Conservation (phyloP, 805 yeast genomes). For the Yamadazyma tumulicola region DNA sequence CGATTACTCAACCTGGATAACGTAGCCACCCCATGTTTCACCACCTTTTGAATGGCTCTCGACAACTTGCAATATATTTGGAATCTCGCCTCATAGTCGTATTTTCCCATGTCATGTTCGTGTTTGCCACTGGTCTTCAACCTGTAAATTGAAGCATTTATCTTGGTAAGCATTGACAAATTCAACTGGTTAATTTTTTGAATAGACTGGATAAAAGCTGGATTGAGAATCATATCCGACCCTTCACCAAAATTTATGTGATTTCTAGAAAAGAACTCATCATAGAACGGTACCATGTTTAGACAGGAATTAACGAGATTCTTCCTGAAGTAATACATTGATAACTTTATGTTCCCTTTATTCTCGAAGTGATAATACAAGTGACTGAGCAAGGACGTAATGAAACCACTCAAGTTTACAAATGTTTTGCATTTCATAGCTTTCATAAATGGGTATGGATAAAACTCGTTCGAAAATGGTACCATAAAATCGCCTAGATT, state of each 20-base stretch:
- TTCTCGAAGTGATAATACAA: slow-evolving; percentile 40
- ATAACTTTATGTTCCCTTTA: slow-evolving; percentile 20
- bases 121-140: slow-evolving; percentile 22
- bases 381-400: slow-evolving; percentile 26
- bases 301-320: slow-evolving; percentile 19
- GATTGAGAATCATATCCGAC: slow-evolving; percentile 40
- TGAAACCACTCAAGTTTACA: slow-evolving; percentile 25
- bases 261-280: slow-evolving; percentile 29
- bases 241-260: slow-evolving; percentile 39
- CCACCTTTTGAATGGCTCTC: slow-evolving; percentile 19
- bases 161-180: slow-evolving; percentile 21
- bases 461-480: slow-evolving; percentile 16
- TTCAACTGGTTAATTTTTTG: slow-evolving; percentile 28
- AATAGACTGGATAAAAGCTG: slow-evolving; percentile 24
- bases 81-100: slow-evolving; percentile 19
- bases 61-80: slow-evolving; percentile 23
- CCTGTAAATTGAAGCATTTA: slow-evolving; percentile 19
- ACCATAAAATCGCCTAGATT: slow-evolving; percentile 15
- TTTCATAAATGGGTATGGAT: slow-evolving; percentile 19
- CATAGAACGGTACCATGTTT: slow-evolving; percentile 30
- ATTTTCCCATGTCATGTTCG: slow-evolving; percentile 11
- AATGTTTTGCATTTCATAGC: slow-evolving; percentile 24
- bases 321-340: slow-evolving; percentile 34
- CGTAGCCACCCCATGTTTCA: slow-evolving; percentile 19
- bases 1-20: slow-evolving; percentile 47